Conservation (phyloP, 2,329 filamentous ascomycete genomes). For the Ceratocystis variospora region DNA sequence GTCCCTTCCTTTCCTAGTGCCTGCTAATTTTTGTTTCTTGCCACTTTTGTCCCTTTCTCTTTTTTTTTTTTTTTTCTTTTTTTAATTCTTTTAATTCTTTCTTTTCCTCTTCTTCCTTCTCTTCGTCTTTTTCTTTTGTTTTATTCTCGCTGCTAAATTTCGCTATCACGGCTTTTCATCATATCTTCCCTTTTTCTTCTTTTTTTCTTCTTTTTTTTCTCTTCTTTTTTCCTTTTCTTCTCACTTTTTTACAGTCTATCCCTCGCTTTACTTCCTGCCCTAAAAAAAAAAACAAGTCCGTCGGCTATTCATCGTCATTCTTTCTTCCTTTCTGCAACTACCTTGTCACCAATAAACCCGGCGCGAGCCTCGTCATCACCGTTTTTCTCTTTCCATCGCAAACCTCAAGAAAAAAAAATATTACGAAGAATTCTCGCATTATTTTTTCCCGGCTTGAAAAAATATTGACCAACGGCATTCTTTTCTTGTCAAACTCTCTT, state of each 20-base stretch:
- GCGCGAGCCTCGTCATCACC: slow-evolving; percentile 17
- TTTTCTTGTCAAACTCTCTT: not conserved
- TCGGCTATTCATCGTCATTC: slow-evolving; percentile 5
- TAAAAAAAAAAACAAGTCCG: not conserved
- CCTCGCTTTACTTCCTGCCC: not conserved
- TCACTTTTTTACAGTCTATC: slow-evolving; percentile 1
- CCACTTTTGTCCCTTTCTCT: slow-evolving; percentile 11
- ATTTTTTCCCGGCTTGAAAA: not conserved
- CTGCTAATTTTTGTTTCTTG: slow-evolving; percentile 4
- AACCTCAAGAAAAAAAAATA: not conserved
- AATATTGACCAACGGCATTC: not conserved
- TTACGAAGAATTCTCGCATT: not conserved
- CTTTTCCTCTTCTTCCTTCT: not conserved
- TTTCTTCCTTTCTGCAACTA: slow-evolving; percentile 8
- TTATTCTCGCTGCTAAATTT: not conserved
- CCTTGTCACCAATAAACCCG: slow-evolving; percentile 3
- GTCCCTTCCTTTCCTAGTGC: not conserved
- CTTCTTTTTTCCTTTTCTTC: slow-evolving; percentile 3
- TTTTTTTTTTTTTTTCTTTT: slow-evolving; percentile 11
- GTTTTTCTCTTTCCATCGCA: not conserved
- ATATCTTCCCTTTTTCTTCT: not conserved
- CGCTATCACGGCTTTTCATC: slow-evolving; percentile 13
- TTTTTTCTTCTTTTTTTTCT: slow-evolving; percentile 9
- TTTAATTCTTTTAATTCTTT: slow-evolving; percentile 3
- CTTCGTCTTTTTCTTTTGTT: slow-evolving; percentile 4